Evolutionary conservation across 73 alveolate species (phyloP).

Genomic region (Breviolum minutum): DNA sequence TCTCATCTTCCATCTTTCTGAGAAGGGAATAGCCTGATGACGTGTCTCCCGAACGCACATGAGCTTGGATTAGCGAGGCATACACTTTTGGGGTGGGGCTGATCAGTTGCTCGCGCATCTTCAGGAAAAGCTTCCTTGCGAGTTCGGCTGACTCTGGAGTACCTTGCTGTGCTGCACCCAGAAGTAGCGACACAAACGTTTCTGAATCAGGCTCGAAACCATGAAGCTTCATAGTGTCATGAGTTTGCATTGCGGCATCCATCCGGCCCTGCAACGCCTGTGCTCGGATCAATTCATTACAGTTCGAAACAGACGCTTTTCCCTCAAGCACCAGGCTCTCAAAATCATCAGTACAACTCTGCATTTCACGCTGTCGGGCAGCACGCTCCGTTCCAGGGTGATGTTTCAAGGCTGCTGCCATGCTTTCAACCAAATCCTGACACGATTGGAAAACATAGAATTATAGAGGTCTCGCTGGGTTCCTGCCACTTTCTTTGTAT

Average conservation of each 20-base stretch:
- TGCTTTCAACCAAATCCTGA: slow-evolving; percentile 25
- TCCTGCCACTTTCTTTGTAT: no score
- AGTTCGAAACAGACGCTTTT: slow-evolving; percentile 42
- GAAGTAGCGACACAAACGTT: slow-evolving; percentile 63
- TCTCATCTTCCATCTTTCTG: slow-evolving; percentile 94
- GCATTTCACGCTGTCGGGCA: slow-evolving; percentile 87
- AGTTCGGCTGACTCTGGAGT: slow-evolving; percentile 68
- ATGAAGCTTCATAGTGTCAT: slow-evolving; percentile 89
- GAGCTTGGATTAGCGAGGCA: slow-evolving; percentile 80
- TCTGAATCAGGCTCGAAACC: slow-evolving; percentile 80
- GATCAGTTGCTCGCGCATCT: slow-evolving; percentile 77
- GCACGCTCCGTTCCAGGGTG: slow-evolving; percentile 95
- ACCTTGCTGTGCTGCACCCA: slow-evolving; percentile 53
- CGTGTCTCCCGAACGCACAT: slow-evolving; percentile 85
- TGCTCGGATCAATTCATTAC: slow-evolving; percentile 72
- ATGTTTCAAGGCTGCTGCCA: slow-evolving; percentile 70
- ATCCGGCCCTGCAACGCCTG: slow-evolving; percentile 85
- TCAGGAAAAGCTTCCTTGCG: slow-evolving; percentile 65
- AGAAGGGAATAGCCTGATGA: slow-evolving; percentile 45
- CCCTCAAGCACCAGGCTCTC: slow-evolving; percentile 80
- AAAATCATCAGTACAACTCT: slow-evolving; percentile 49
- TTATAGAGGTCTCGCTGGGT: no score
- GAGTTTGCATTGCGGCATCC: slow-evolving; percentile 70
- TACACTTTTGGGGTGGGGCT: slow-evolving; percentile 76
- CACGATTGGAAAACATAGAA: no score